Conservation (phyloP, 129 eudicot genomes). For the Ambrosia trifida region DNA sequence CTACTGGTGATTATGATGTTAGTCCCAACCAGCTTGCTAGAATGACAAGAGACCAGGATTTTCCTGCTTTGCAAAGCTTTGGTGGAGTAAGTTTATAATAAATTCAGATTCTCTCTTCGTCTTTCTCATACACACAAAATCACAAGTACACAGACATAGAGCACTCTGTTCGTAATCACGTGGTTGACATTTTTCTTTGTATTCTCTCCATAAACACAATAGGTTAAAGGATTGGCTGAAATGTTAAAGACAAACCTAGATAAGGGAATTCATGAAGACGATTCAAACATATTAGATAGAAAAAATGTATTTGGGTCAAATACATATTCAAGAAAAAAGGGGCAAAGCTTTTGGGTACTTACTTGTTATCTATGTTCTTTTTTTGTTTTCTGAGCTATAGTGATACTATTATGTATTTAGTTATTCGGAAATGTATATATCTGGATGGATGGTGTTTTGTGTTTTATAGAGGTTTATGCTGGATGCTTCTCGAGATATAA, state of each 20-base stretch:
- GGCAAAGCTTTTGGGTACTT: constrained; percentile 81
- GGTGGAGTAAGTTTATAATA: constrained; percentile 68
- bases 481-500: background rate
- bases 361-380: background rate
- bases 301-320: constrained; percentile 74
- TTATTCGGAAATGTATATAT: no score
- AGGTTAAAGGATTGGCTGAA: constrained; percentile 70
- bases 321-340: constrained; percentile 81
- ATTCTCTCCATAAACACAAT: background rate
- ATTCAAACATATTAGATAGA: constrained; percentile 48
- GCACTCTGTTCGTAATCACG: background rate
- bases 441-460: background rate
- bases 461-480: background rate
- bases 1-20: constrained; percentile 51
- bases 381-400: background rate
- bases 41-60: constrained; percentile 65
- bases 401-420: background rate
- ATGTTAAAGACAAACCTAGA: constrained; percentile 57
- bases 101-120: no score
- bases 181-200: constrained; percentile 22
- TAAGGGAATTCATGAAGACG: constrained; percentile 72
- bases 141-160: no score
- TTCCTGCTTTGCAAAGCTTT: constrained; percentile 52
- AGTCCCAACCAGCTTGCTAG: constrained; percentile 57
- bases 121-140: background rate